Conservation (phyloP, 306 rosid genomes). For the Rubus parviflorus region DNA sequence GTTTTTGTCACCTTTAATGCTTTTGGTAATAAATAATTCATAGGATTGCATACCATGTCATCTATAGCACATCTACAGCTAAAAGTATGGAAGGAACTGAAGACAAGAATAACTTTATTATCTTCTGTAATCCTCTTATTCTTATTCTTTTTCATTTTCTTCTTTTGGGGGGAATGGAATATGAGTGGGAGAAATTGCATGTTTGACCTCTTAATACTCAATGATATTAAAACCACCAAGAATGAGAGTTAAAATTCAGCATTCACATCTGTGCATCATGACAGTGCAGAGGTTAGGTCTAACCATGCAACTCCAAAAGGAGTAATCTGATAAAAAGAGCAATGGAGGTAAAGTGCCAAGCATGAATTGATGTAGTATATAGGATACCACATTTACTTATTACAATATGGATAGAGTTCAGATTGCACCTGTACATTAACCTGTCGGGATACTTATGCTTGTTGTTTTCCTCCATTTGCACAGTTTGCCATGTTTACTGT, state of each 20-base stretch:
- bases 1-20: conserved; percentile 20
- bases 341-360: not conserved
- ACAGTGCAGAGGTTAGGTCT: not conserved
- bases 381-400: not conserved
- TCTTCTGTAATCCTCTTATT: not conserved
- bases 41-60: conserved; percentile 22
- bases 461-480: conserved; percentile 30
- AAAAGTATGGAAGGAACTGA: conserved; percentile 9
- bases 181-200: not conserved
- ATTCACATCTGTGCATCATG: not conserved
- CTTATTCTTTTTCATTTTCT: not conserved
- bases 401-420: conserved; percentile 5
- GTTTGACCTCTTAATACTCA: not conserved
- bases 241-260: not conserved
- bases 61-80: not conserved
- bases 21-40: conserved; percentile 8
- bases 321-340: not conserved
- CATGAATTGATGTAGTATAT: not conserved
- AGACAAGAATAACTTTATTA: not conserved
- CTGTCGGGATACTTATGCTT: conserved; percentile 24
- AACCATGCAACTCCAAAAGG: not conserved
- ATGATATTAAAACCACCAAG: not conserved
- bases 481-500: conserved; percentile 94
- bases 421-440: conserved; percentile 15
- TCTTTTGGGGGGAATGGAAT: not conserved